These are phyloP conservation scores for Magnusiomyces tetraspermus DNA, from an alignment of 1,139 yeast species.

Conservation along the genomic window DNA sequence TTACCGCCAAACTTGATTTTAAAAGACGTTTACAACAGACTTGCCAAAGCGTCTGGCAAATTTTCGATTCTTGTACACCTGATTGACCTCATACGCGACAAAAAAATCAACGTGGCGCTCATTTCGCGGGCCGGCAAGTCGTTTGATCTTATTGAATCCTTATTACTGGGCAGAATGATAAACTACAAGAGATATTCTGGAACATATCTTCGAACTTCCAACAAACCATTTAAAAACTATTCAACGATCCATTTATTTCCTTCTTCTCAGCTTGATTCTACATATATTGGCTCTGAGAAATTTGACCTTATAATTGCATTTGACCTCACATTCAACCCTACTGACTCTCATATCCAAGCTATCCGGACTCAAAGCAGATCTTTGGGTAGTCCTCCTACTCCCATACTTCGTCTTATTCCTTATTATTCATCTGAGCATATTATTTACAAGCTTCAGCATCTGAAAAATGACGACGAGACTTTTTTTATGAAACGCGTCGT, in stretches of 20 bases:
- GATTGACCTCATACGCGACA: slow-evolving; percentile 34
- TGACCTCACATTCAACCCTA: slow-evolving; percentile 57
- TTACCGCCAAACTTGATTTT: slow-evolving; percentile 73
- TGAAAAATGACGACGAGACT: slow-evolving; percentile 10
- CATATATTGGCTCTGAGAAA: slow-evolving; percentile 23
- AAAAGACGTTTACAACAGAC: slow-evolving; percentile 64
- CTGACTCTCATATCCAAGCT: slow-evolving; percentile 30
- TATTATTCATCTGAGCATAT: slow-evolving; percentile 74
- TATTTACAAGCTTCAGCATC: slow-evolving; percentile 17
- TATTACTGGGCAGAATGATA: slow-evolving; percentile 58
- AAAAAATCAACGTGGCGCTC: slow-evolving; percentile 40
- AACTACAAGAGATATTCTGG: slow-evolving; percentile 64
- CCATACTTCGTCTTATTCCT: slow-evolving; percentile 62
- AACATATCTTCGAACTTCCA: slow-evolving; percentile 21
- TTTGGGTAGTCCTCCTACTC: slow-evolving; percentile 33
- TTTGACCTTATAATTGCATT: slow-evolving; percentile 61
- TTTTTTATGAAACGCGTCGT: slow-evolving; percentile 51
- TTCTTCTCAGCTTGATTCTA: slow-evolving; percentile 24
- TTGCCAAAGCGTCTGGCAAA: slow-evolving; percentile 81
- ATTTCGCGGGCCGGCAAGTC: slow-evolving; percentile 53
- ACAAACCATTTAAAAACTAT: slow-evolving; percentile 17
- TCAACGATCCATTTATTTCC: slow-evolving; percentile 31
- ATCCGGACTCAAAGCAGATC: slow-evolving; percentile 27
- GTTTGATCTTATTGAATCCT: slow-evolving; percentile 70
- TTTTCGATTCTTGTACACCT: slow-evolving; percentile 57